Evolutionary conservation across 1,139 yeast genomes (phyloP), one percentile per base, ranked within the genome.

Genomic region (Sugiyamaella japonica): DNA sequence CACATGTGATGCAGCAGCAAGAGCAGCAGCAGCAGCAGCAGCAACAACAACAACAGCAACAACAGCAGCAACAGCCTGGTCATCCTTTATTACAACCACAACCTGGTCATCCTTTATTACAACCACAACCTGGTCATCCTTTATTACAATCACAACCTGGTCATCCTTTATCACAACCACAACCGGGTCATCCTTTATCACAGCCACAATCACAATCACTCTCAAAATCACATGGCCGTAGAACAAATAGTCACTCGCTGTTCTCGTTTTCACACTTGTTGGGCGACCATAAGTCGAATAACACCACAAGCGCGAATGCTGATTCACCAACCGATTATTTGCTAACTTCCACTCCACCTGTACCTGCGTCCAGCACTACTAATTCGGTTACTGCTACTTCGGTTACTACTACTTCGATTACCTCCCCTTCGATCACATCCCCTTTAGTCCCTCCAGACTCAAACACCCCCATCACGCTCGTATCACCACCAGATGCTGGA

Each of bases 1-100:
- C 81, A 4, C 84, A 81, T 61, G 67, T 23, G 25, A 43, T 37
- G 15, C 50, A 37, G 16, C 8, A 32, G 37, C 36, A 37, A 13
- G 8, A 25, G n/a, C 43, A 23, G 16, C 37, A 47, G n/a, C 75
- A 48, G 25, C 50, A 47, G 15, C 50, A 37, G 16, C 8, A 32
- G 37, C 36, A 37, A 13, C n/a, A 25, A 20, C 43, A 23, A 25
- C 37, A 47, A 12, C 75, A 48, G 70, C 57, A 37, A 7, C 32
- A n/a, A 20, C 44, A 45, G 32, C 7, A n/a, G n/a, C n/a, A n/a
- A n/a, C 52, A 34, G 15, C 17, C 4, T 12, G n/a, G n/a, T n/a
- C n/a, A n/a, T n/a, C n/a, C n/a, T n/a, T n/a, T n/a, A n/a, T n/a
- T n/a, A n/a, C n/a, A n/a, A n/a, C n/a, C n/a, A n/a, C n/a, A n/a